Evolutionary conservation across 139 green algal genomes (phyloP).

Genomic region (Volvox reticuliferus): DNA sequence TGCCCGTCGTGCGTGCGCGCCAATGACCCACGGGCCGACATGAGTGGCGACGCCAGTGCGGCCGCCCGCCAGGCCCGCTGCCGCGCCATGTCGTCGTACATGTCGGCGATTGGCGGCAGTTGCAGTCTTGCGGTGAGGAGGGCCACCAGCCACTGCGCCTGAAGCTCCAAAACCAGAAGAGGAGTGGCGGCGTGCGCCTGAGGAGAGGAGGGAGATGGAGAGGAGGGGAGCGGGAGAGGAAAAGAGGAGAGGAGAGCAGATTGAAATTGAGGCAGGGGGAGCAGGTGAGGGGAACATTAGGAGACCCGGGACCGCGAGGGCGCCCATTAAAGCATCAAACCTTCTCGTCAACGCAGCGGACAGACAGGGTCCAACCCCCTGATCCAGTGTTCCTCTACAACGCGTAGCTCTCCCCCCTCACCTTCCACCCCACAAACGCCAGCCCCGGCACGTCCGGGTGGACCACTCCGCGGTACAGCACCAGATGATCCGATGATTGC

Average conservation of each 20-base stretch:
- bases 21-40: slow-evolving; percentile 1
- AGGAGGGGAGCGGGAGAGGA: background rate
- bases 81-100: background rate
- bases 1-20: background rate
- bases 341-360: too few relatives aligned
- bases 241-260: background rate
- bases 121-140: background rate
- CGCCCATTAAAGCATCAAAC: too few relatives aligned
- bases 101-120: background rate
- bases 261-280: background rate
- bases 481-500: background rate
- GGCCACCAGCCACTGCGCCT: slow-evolving; percentile 40
- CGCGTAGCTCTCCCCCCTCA: too few relatives aligned
- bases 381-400: background rate
- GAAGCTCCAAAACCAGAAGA: slow-evolving; percentile 28
- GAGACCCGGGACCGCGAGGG: too few relatives aligned
- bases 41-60: background rate
- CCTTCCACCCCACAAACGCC: slow-evolving; percentile 27
- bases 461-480: slow-evolving; percentile 7
- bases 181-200: background rate
- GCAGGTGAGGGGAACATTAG: background rate
- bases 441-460: slow-evolving; percentile 31
- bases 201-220: background rate
- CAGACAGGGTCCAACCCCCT: too few relatives aligned
- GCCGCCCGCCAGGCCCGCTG: slow-evolving; percentile 20